Evolutionary conservation across 108 stramenopile genomes (phyloP).

Genomic region (Pseudonitzschia multistriata): DNA sequence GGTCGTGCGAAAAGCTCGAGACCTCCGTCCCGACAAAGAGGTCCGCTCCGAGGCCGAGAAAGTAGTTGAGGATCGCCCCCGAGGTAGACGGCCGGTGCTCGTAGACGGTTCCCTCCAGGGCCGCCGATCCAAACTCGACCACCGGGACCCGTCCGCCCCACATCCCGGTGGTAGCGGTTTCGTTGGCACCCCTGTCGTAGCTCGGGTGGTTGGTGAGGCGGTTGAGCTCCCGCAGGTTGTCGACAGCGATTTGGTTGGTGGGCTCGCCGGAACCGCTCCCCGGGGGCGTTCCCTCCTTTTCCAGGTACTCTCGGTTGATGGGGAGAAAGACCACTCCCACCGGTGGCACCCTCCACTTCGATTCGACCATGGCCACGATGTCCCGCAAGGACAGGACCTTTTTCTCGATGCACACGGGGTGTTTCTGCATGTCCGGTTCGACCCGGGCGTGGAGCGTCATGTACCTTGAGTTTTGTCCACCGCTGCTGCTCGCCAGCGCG

Average conservation of each 20-base stretch:
- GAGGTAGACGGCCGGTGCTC: conserved; percentile 11
- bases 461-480: conserved; percentile 6
- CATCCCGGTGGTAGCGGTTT: conserved; percentile 18
- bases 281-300: conserved; percentile 2
- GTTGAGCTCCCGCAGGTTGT: conserved; percentile 32
- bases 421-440: conserved; percentile 43
- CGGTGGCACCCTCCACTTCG: conserved; percentile 24
- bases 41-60: conserved; percentile 16
- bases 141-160: conserved; percentile 34
- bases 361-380: conserved; percentile 28
- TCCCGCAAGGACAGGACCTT: conserved; percentile 26
- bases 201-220: background rate
- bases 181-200: background rate
- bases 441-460: conserved; percentile 40
- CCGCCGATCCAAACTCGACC: conserved; percentile 31
- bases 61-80: conserved; percentile 36
- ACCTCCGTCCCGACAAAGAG: conserved; percentile 40
- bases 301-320: conserved; percentile 32
- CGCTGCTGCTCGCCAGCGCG: background rate
- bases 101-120: conserved; percentile 25
- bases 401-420: conserved; percentile 23
- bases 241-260: conserved; percentile 17
- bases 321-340: conserved; percentile 23
- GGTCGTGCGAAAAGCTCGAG: conserved; percentile 31
- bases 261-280: background rate